A percentile compares a stretch with the other conserved stretches of the same genome.
Evolutionary conservation across 108 stramenopile species (phyloP).

Genomic region (Thalassiosira profunda): DNA sequence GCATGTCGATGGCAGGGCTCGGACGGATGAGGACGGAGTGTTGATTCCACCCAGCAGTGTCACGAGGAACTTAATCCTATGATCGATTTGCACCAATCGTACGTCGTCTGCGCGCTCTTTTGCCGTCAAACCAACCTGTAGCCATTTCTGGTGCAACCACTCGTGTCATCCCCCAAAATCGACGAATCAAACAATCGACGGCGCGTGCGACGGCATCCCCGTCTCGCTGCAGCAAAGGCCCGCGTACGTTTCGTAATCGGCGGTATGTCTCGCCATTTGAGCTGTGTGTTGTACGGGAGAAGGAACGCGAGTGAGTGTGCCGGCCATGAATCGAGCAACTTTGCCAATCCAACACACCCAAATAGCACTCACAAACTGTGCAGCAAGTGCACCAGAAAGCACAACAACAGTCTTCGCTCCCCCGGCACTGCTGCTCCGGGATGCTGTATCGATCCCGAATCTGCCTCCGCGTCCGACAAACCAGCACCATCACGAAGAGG

Average conservation of each 20-base stretch:
- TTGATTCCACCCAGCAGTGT: slow-evolving; percentile 23
- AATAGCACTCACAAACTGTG: no score
- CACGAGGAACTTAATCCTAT: slow-evolving; percentile 17
- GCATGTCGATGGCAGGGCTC: neutral
- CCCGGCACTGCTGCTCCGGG: slow-evolving; percentile 33
- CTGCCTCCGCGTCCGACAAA: slow-evolving; percentile 36
- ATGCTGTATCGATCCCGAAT: slow-evolving; percentile 67
- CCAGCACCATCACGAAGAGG: slow-evolving; percentile 35
- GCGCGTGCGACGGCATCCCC: slow-evolving; percentile 46
- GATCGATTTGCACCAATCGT: neutral
- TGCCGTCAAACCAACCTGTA: no score
- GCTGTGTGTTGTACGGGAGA: no score
- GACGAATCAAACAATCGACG: neutral
- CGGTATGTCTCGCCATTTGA: slow-evolving; percentile 81
- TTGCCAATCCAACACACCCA: no score
- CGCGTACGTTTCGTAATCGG: slow-evolving; percentile 74
- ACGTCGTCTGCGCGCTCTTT: no score
- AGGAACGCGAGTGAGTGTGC: no score
- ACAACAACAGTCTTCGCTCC: slow-evolving; percentile 58
- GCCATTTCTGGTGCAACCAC: no score
- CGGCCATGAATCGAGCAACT: no score
- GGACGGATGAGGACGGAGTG: slow-evolving; percentile 36
- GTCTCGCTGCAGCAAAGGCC: slow-evolving; percentile 70
- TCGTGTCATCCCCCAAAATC: neutral
- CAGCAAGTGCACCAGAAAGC: slow-evolving; percentile 71